phyloP scores from a whole-genome alignment of 805 yeast genomes.

The Starmerella gropengiesseri region DNA sequence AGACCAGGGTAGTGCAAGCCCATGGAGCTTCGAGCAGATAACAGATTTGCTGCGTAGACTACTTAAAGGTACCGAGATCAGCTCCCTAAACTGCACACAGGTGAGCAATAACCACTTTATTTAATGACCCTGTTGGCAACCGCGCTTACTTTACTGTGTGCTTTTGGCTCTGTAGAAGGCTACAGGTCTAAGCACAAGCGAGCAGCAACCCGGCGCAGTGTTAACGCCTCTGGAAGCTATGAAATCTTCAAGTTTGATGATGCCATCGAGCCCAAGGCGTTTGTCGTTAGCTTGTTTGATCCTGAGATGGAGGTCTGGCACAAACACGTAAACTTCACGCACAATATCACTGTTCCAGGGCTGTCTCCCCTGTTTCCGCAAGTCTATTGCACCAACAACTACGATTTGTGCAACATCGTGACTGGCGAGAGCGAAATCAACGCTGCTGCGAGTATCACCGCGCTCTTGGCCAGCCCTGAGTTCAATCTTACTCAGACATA shows the following conservation, averaged over 20 bases:
- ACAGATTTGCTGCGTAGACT: too few species aligned
- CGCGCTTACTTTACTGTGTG: not conserved
- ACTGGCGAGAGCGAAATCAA: conserved; percentile 64
- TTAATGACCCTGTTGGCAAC: conserved; percentile 1
- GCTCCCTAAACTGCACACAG: too few species aligned
- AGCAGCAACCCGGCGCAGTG: not conserved
- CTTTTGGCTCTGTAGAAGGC: not conserved
- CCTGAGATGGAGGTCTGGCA: conserved; percentile 47
- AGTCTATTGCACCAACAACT: conserved; percentile 44
- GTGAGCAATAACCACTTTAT: too few species aligned
- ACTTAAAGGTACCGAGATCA: too few species aligned
- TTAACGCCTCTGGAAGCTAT: conserved; percentile 2
- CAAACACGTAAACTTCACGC: conserved; percentile 36
- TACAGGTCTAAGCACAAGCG: not conserved
- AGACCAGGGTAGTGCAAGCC: too few species aligned
- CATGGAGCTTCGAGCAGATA: too few species aligned
- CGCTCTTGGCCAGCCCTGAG: conserved; percentile 42
- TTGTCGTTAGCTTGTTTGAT: conserved; percentile 46
- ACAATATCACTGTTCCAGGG: conserved; percentile 56
- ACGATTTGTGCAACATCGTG: conserved; percentile 47
- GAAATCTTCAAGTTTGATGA: conserved; percentile 14
- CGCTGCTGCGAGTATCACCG: conserved; percentile 50
- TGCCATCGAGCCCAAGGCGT: conserved; percentile 37
- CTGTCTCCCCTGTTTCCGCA: conserved; percentile 49
- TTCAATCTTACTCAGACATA: conserved; percentile 52